Conservation (phyloP, 2,329 filamentous ascomycete genomes). For the Clonostachys chloroleuca region DNA sequence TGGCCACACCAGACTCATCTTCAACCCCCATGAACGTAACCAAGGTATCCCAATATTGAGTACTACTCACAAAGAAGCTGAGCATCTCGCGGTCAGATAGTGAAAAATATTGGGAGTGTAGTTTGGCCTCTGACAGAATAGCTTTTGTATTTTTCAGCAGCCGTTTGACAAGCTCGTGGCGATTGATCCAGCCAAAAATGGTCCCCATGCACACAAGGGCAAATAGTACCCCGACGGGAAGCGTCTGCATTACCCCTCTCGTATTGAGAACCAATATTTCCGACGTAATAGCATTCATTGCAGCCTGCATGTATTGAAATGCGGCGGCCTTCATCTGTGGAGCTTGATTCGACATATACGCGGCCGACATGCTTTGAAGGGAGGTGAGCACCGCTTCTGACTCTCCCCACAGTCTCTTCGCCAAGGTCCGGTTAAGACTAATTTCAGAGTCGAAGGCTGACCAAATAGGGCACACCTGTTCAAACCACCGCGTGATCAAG, state of each 20-base stretch:
- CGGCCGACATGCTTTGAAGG: conserved; percentile 34
- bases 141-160: conserved; percentile 21
- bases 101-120: conserved; percentile 1
- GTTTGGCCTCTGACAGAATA: conserved; percentile 14
- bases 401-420: conserved; percentile 25
- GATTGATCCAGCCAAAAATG: conserved; percentile 32
- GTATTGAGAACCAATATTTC: conserved; percentile 20
- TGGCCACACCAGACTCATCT: conserved; percentile 6
- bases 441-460: conserved; percentile 30
- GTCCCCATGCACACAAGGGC: conserved; percentile 33
- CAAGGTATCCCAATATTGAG: conserved; percentile 32
- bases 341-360: conserved; percentile 23
- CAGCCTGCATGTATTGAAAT: conserved; percentile 21
- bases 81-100: conserved; percentile 17
- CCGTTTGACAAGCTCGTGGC: conserved; percentile 20
- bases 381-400: conserved; percentile 29
- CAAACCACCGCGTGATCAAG: conserved; percentile 28
- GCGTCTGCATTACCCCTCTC: conserved; percentile 6
- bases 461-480: conserved; percentile 32
- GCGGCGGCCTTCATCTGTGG: conserved; percentile 28
- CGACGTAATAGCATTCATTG: conserved; percentile 23
- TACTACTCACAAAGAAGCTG: conserved; percentile 29
- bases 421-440: conserved; percentile 31
- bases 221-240: conserved; percentile 27
- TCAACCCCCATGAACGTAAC: conserved; percentile 26